Base-by-base conservation (phyloP, 352 stramenopile species). In the Pythium myriotylum region DNA sequence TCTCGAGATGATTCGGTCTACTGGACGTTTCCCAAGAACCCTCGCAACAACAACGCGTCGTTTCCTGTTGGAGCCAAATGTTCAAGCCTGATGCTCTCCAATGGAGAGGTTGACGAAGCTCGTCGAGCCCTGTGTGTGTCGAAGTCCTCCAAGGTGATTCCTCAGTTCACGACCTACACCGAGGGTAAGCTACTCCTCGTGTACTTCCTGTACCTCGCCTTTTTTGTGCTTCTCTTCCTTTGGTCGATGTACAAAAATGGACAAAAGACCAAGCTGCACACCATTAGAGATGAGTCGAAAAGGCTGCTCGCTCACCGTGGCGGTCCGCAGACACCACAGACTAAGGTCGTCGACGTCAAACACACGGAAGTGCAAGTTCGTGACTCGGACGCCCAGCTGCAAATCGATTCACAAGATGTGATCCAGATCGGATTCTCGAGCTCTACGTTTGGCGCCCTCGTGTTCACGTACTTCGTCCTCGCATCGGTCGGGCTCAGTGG, bases 21-120 rank as follows among this genome's bases (percentile, higher is more conserved):
- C 70, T 87, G 69, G 79, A 76, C 68, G 42, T 84, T 66, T 20
- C 77, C 66, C 53, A 75, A 64, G 41, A 89, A 81, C 50, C 69
- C 77, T 27, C 67, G 70, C 53, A 91, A 91, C 68, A 91, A 87
- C 74, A 91, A 91, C 48, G 79, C 77, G 17, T 82, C 77, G 67
- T 67, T 89, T 59, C 81, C 81, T 4, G 67, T 86, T 54, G 79
- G 76, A 8, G 81, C 77, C 10, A 66, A 62, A 29, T 91, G 79
- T 67, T 59, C 4, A 2, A 80, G 70, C 29, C 59, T 87, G 41
- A 85, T 83, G 75, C 62, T 77, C 37, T 52, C 66, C 2, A 64
- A 81, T 53, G 78, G 75, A 9, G 20, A 29, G 0, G 70, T 84
- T 5, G 65, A 73, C 22, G 26, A 56, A 4, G 69, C 49, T 1